Percentiles rank a stretch among this genome's conserved stretches.
Conservation (phyloP, 148 eudicot genomes). For the Agrostemma githago region DNA sequence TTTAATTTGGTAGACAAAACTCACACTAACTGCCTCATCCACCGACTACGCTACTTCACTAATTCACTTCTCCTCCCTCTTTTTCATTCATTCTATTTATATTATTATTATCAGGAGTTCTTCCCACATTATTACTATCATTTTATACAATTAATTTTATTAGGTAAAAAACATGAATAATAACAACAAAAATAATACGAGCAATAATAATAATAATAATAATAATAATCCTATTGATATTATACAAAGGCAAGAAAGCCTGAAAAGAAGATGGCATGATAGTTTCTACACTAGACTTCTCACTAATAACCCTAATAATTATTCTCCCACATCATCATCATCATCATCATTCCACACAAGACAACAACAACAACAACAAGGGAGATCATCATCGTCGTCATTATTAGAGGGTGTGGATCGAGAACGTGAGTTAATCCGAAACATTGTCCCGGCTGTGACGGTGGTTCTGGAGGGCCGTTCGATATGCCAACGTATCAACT, state of each 20-base stretch:
- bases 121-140: no score
- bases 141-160: background rate
- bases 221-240: slow-evolving; percentile 3
- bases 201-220: background rate
- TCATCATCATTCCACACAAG: background rate
- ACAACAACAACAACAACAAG: slow-evolving; percentile 1
- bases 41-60: slow-evolving; percentile 15
- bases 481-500: slow-evolving; percentile 74
- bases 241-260: slow-evolving; percentile 22
- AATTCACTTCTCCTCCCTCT: background rate
- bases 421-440: slow-evolving; percentile 25
- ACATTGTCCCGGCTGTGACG: slow-evolving; percentile 63
- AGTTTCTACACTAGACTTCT: slow-evolving; percentile 35
- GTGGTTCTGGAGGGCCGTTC: slow-evolving; percentile 87
- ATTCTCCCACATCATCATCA: background rate
- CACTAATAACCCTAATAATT: background rate
- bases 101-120: background rate
- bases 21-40: slow-evolving; percentile 36
- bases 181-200: slow-evolving; percentile 8
- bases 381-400: background rate
- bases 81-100: background rate
- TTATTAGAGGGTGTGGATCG: background rate
- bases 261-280: slow-evolving; percentile 38
- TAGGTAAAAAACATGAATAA: background rate
- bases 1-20: slow-evolving; percentile 16